Evolutionary conservation across 306 rosid species (phyloP).

Genomic region (Erythrophleum fordii): DNA sequence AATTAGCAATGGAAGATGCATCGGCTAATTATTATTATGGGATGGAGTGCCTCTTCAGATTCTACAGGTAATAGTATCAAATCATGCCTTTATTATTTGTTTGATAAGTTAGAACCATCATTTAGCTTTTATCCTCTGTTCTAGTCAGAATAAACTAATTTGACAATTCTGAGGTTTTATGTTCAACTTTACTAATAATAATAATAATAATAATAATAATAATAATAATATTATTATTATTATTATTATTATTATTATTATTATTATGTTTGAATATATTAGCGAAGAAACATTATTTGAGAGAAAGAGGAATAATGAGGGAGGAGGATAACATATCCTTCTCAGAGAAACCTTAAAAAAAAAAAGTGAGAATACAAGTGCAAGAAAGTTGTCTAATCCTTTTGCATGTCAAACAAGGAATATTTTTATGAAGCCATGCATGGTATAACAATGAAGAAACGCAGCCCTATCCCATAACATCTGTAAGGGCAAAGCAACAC

Average conservation of each 20-base stretch:
- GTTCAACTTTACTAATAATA: slow-evolving; percentile 5
- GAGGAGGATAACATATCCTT: background rate
- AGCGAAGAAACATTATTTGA: background rate
- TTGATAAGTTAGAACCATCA: slow-evolving; percentile 29
- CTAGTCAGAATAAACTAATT: background rate
- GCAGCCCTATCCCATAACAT: background rate
- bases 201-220: too few relatives aligned
- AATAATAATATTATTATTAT: too few relatives aligned
- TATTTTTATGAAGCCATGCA: background rate
- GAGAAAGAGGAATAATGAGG: background rate
- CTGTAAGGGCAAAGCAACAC: background rate
- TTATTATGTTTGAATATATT: background rate
- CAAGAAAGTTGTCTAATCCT: background rate
- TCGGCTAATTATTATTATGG: slow-evolving; percentile 91
- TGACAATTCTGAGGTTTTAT: slow-evolving; percentile 3
- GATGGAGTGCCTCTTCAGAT: slow-evolving; percentile 95
- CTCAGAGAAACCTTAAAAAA: background rate
- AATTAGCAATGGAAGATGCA: slow-evolving; percentile 88
- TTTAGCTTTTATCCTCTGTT: slow-evolving; percentile 26
- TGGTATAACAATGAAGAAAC: background rate
- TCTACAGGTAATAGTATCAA: slow-evolving; percentile 72
- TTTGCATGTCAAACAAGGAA: background rate
- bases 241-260: too few relatives aligned
- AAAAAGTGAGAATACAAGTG: background rate
- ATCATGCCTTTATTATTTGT: slow-evolving; percentile 8